Base-by-base conservation (phyloP, 768 basidiomycete genomes). In the Tephrocybe sp. region DNA sequence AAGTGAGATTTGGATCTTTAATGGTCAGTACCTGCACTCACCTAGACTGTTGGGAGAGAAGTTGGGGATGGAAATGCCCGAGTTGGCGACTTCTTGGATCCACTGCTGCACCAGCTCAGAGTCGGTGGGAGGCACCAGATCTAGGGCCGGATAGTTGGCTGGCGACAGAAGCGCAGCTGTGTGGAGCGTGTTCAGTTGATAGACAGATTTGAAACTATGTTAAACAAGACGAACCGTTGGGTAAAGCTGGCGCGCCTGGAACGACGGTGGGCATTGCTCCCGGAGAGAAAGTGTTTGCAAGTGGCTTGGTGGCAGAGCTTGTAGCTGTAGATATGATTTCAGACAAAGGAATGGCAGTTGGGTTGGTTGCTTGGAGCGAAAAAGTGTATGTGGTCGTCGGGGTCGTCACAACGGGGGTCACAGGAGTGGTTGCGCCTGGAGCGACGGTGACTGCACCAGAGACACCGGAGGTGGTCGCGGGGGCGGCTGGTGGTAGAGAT, bases 81-180 rank as follows among this genome's bases (percentile, higher is more conserved):
- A 79, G 38, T 70, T 68, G 4, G 60, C 42, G 21, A 90, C 83
- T 12, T 86, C 80, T 48, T 73, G 45, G n/a, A 85, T 83, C 90
- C 90, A 92, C 61, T 81, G 75, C 57, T 79, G 70, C 8, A 91
- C 88, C 56, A 85, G 68, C 17, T 80, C 72, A 4, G 81, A 81
- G 67, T 86, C 79, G 3, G 71, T 75, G 5, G 83, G 77, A 25
- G 88, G 87, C 2, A 72, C 61, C 23, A 62, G 67, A 67, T 91
- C 90, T n/a, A 89, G 70, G 0, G 78, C 32, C 3, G 90, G 90
- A 63, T 88, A 92, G 53, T 79, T 77, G 15, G 80, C 57, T 2
- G 83, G 79, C 26, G 62, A 60, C 33, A 87, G 59, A 11, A 63
- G 60, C 10, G 68, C 66, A 48, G 72, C 83, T 83, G 50, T 38